Evolutionary conservation across 2,329 filamentous ascomycete genomes (phyloP), one percentile per base, ranked within the genome.

Genomic region (Aspergillus uvarum): DNA sequence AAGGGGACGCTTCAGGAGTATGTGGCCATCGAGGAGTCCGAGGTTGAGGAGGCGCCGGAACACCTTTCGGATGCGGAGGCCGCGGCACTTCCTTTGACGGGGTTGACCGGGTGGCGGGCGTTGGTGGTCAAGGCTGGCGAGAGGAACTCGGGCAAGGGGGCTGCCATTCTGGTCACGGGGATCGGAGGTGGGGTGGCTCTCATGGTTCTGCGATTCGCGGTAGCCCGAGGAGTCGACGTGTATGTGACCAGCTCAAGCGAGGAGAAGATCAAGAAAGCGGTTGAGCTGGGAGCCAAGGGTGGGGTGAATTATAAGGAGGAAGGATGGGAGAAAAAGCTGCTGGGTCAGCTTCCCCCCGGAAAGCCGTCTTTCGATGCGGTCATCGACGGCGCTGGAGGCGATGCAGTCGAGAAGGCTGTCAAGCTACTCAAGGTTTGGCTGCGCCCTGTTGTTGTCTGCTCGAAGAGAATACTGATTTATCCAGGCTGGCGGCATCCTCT

Each of bases 161-260:
- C 85, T 62, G 96, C 96, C 71, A 82, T 98, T 4, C 80, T 98
- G 32, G 79, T 98, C 47, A 97, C 94, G 4, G 94, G 94, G 0
- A 96, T 98, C 74, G 94, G 94, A 0, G 94, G 94, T 38, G 94
- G 94, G 48, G 94, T 97, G 1, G 94, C 94, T 35, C 79, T 97
- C 58, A 88, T 91, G 80, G 89, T 85, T 5, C 79, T 97, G 67
- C 83, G 91, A 74, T 96, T 96, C 76, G 92, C 86, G 11, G 86
- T 88, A 12, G 91, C 86, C 10, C 78, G 86, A 65, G 90, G 92
- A 42, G 86, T 88, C 68, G 86, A 88, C 73, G 89, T 94, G n/a
- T 96, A 83, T 71, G 92, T 96, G 58, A 94, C 89, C 1, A 91
- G 88, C 58, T 87, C 90, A 8, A 88, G 86, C 64, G 76, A 85